A percentile compares a stretch with the other conserved stretches of the same genome.
phyloP scores from a whole-genome alignment of 371 early-diverging fungal genomes.

The Catenaria anguillulae region DNA sequence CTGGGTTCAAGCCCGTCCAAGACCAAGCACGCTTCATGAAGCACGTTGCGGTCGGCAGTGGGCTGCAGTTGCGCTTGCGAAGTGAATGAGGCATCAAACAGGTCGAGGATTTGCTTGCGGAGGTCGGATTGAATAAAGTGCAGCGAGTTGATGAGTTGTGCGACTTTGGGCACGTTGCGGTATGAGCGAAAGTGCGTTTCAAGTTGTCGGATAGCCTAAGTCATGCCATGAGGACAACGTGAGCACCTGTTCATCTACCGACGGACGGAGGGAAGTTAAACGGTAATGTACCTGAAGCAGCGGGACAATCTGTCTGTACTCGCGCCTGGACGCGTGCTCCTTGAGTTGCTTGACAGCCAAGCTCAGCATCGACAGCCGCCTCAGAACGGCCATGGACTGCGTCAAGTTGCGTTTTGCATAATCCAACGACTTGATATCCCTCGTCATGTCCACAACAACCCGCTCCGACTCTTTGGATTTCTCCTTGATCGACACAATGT shows the following conservation, averaged over 20 bases:
- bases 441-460: constrained; percentile 84
- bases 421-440: constrained; percentile 86
- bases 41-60: constrained; percentile 27
- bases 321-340: constrained; percentile 34
- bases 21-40: constrained; percentile 64
- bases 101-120: constrained; percentile 50
- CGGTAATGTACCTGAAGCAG: constrained; percentile 41
- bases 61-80: background rate
- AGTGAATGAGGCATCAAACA: constrained; percentile 49
- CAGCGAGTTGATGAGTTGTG: constrained; percentile 45
- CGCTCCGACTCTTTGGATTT: constrained; percentile 72
- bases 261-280: background rate
- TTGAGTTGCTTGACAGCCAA: constrained; percentile 65
- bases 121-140: constrained; percentile 44
- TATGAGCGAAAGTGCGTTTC: constrained; percentile 59
- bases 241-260: background rate
- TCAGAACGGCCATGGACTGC: constrained; percentile 58
- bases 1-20: constrained; percentile 52
- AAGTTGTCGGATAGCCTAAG: constrained; percentile 60
- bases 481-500: constrained; percentile 63
- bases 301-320: constrained; percentile 61
- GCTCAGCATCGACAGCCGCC: constrained; percentile 76
- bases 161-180: constrained; percentile 57
- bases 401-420: constrained; percentile 81
- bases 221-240: too few species aligned